A percentile compares a stretch with the other conserved stretches of the same genome.
Evolutionary conservation across 176 grass and related monocot genomes (phyloP).

Genomic region (Aechmea fasciata): DNA sequence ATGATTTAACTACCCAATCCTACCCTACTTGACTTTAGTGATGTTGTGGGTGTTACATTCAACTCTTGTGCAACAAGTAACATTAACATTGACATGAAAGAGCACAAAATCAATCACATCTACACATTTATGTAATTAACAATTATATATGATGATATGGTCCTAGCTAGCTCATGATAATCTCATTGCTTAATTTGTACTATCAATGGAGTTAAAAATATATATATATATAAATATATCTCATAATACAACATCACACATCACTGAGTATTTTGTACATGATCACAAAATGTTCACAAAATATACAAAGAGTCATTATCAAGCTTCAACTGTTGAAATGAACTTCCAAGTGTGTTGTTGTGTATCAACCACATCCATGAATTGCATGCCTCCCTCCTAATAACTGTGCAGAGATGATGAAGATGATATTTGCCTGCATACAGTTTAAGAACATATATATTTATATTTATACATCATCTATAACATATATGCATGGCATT

Average conservation of each 20-base stretch:
- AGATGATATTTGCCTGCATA: no score
- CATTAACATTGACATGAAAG: constrained; percentile 32
- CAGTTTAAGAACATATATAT: neutral
- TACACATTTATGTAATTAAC: neutral
- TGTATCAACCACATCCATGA: no score
- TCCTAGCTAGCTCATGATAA: no score
- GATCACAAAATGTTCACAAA: no score
- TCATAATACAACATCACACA: no score
- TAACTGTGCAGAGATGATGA: no score
- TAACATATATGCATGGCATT: neutral
- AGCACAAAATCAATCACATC: constrained; percentile 4
- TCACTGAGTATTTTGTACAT: no score
- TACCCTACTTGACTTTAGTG: constrained; percentile 7
- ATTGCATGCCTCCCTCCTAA: no score
- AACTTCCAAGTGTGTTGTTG: no score
- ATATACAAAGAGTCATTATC: no score
- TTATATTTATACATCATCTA: neutral
- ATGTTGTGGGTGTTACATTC: neutral
- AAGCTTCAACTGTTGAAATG: no score
- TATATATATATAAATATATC: no score
- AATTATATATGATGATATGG: neutral
- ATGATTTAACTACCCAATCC: constrained; percentile 18
- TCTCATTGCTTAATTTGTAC: neutral
- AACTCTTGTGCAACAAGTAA: constrained; percentile 33
- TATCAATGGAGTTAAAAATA: neutral